A percentile compares a stretch with the other conserved stretches of the same genome.
Evolutionary conservation across 2,329 filamentous ascomycete species (phyloP).

Genomic region (Talaromyces rugulosus): DNA sequence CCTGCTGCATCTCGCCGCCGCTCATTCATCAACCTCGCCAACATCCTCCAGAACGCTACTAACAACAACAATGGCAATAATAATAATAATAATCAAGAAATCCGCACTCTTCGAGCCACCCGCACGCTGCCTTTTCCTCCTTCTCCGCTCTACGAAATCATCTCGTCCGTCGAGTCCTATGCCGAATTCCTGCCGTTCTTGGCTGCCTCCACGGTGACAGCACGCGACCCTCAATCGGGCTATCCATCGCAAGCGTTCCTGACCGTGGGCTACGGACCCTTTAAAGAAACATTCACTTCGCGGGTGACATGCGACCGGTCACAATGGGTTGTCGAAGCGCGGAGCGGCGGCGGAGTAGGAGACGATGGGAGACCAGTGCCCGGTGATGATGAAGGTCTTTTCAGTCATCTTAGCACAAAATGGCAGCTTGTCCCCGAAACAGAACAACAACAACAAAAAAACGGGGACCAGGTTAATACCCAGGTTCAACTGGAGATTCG

Average conservation of each 20-base stretch:
- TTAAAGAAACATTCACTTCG: conserved; percentile 80
- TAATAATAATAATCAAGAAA: conserved; percentile 33
- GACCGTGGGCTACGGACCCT: conserved; percentile 76
- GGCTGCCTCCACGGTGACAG: conserved; percentile 69
- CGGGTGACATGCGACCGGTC: conserved; percentile 72
- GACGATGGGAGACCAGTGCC: conserved; percentile 60
- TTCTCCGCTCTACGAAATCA: conserved; percentile 70
- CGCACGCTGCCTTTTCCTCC: conserved; percentile 74
- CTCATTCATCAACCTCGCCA: conserved; percentile 11
- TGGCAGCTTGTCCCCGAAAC: conserved; percentile 40
- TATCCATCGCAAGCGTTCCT: conserved; percentile 71
- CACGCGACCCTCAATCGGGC: conserved; percentile 55
- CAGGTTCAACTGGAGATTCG: conserved; percentile 72
- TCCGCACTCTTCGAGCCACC: conserved; percentile 66
- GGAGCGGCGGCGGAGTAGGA: conserved; percentile 36
- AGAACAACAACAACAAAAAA: conserved; percentile 20
- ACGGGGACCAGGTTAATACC: conserved; percentile 48
- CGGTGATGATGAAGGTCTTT: conserved; percentile 45
- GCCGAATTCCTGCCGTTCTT: conserved; percentile 88
- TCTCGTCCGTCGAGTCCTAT: conserved; percentile 86
- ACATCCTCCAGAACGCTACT: conserved; percentile 6
- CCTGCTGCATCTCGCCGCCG: background rate
- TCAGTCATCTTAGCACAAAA: conserved; percentile 41
- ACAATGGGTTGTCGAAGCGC: conserved; percentile 66
- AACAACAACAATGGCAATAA: conserved; percentile 18